Percentiles rank a stretch among this genome's conserved stretches.
phyloP scores from a whole-genome alignment of 2,329 filamentous ascomycete species.

The Fusarium cicatricum region DNA sequence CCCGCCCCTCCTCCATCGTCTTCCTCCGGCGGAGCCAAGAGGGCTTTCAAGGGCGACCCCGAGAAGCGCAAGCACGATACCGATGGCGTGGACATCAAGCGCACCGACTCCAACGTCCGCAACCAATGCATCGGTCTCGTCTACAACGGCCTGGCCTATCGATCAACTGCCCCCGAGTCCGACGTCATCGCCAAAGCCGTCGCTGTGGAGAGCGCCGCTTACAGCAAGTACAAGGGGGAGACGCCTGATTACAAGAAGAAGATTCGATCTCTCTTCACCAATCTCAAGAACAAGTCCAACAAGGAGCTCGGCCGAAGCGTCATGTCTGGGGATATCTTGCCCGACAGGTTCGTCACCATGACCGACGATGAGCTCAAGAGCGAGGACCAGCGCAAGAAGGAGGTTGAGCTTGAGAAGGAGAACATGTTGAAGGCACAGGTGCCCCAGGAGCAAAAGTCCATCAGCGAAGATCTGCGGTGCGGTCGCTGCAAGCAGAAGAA shows the following conservation, averaged over 20 bases:
- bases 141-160: slow-evolving; percentile 85
- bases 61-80: slow-evolving; percentile 83
- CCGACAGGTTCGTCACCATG: slow-evolving; percentile 85
- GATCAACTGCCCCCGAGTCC: slow-evolving; percentile 74
- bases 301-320: slow-evolving; percentile 78
- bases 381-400: slow-evolving; percentile 78
- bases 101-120: slow-evolving; percentile 77
- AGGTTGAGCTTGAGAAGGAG: slow-evolving; percentile 81
- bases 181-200: slow-evolving; percentile 77
- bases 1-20: slow-evolving; percentile 57
- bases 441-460: slow-evolving; percentile 88
- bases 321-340: slow-evolving; percentile 74
- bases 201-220: slow-evolving; percentile 85
- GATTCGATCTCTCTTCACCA: slow-evolving; percentile 91
- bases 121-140: slow-evolving; percentile 90
- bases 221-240: slow-evolving; percentile 73
- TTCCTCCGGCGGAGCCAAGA: slow-evolving; percentile 50
- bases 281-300: slow-evolving; percentile 94
- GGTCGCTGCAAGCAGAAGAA: slow-evolving; percentile 92
- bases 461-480: slow-evolving; percentile 87
- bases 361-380: slow-evolving; percentile 90
- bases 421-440: slow-evolving; percentile 99
- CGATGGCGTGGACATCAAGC: slow-evolving; percentile 81
- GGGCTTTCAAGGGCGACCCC: slow-evolving; percentile 68
- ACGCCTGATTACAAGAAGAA: slow-evolving; percentile 82